Conservation (phyloP, 2,329 filamentous ascomycete genomes). For the Alternaria sp. region DNA sequence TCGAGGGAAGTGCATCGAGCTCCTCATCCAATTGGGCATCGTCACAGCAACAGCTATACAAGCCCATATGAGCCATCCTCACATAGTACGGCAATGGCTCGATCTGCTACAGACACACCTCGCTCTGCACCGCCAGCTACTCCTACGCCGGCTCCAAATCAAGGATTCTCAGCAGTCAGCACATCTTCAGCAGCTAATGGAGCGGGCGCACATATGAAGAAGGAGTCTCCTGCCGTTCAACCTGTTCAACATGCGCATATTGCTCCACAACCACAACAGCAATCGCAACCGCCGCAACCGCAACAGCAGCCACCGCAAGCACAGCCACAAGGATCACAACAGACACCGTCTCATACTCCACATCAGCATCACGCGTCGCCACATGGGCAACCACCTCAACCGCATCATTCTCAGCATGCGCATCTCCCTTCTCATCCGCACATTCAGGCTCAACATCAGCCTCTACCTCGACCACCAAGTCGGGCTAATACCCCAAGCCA, state of each 20-base stretch:
- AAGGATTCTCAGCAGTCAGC: conserved; percentile 24
- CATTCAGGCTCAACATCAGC: conserved; percentile 28
- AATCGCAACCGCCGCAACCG: conserved; percentile 20
- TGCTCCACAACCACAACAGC: conserved; percentile 29
- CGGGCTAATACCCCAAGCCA: conserved; percentile 37
- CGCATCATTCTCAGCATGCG: conserved; percentile 18
- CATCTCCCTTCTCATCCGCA: conserved; percentile 28
- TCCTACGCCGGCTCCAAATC: conserved; percentile 12
- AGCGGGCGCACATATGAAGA: conserved; percentile 24
- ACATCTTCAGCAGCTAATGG: conserved; percentile 27
- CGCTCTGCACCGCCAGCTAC: conserved; percentile 25
- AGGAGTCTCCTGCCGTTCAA: conserved; percentile 34
- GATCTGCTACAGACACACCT: conserved; percentile 22
- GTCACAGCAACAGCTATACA: conserved; percentile 35
- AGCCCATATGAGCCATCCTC: conserved; percentile 43
- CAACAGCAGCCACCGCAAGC: conserved; percentile 8
- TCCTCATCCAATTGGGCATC: conserved; percentile 19
- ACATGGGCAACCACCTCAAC: conserved; percentile 13
- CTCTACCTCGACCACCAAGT: conserved; percentile 29
- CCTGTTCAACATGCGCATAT: conserved; percentile 28
- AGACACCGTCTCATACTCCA: conserved; percentile 10
- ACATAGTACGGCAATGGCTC: conserved; percentile 18
- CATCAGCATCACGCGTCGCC: conserved; percentile 18
- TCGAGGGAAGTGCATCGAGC: conserved; percentile 20
- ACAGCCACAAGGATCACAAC: conserved; percentile 23